Conservation (phyloP, 805 yeast genomes). For the Blastobotrys parvus region DNA sequence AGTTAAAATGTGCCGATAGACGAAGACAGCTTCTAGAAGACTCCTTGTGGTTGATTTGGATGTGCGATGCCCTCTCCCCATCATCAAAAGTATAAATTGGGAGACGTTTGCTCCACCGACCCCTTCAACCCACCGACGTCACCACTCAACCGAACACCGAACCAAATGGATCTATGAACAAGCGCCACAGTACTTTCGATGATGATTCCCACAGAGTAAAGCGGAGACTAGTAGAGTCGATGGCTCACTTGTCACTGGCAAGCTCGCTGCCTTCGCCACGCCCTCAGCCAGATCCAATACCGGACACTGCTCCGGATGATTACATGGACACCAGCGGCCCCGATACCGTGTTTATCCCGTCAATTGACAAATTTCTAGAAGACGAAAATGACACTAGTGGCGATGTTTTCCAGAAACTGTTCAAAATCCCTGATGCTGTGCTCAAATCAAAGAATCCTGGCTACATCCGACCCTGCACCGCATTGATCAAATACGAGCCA, state of each 20-base stretch:
- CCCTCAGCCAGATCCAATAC: not conserved
- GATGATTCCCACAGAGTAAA: not conserved
- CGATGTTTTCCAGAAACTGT: slow-evolving; percentile 4
- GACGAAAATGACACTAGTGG: slow-evolving; percentile 15
- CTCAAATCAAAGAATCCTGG: not conserved
- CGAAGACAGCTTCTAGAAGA: too few species aligned
- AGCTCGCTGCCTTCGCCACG: not conserved
- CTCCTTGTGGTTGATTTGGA: too few species aligned
- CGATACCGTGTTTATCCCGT: slow-evolving; percentile 18
- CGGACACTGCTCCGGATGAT: not conserved
- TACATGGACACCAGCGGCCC: slow-evolving; percentile 16
- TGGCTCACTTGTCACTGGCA: not conserved
- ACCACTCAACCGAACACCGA: too few species aligned
- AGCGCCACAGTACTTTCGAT: not conserved
- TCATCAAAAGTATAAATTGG: too few species aligned
- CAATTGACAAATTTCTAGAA: slow-evolving; percentile 19
- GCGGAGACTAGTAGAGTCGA: slow-evolving; percentile 1
- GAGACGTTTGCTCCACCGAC: too few species aligned
- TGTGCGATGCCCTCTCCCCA: too few species aligned
- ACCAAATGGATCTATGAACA: too few species aligned
- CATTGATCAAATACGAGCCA: slow-evolving; percentile 12
- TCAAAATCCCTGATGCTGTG: slow-evolving; percentile 8
- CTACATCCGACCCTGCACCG: slow-evolving; percentile 7
- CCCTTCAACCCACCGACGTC: too few species aligned
- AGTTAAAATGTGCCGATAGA: too few species aligned